Evolutionary conservation across 352 stramenopile species (phyloP), one percentile per base, ranked within the genome.

Genomic region (Phytophthora fragariaefolia): DNA sequence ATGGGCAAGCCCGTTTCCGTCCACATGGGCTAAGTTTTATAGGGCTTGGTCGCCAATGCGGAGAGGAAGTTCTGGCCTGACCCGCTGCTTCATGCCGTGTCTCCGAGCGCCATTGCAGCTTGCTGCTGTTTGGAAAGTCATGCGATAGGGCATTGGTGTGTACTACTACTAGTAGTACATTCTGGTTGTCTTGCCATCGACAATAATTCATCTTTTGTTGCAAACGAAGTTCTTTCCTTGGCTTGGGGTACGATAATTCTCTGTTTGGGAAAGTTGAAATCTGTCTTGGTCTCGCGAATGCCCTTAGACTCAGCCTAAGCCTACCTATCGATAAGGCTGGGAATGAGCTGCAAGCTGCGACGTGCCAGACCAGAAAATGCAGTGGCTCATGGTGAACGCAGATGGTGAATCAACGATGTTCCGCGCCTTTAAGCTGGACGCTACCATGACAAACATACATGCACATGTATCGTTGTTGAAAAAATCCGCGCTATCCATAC

Each of bases 11-110:
- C 64, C 22, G 89, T 93, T 60, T 76, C 76, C 49, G 70, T 96
- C 45, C 89, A 96, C 82, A 96, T 96, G 86, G 88, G 88, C 50
- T 96, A 91, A 89, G 62, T 13, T n/a, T 38, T 17, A 34, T 12
- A 45, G 32, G 10, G 22, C 6, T 4, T 36, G 28, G 30, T 28
- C 23, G 42, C 47, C 28, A 32, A 27, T 42, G 38, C 28, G 5
- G n/a, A 53, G 6, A 12, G 30, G 26, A 27, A 51, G 18, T 24
- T 23, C 30, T 6, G 12, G 13, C 0, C 10, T 20, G 20, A 22
- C 17, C n/a, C 42, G 63, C 57, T 71, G 20, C 52, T 58, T 13
- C 17, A 27, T 3, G 27, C 18, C 54, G 36, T n/a, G 50, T 50
- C 15, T 27, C 30, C 26, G 13, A n/a, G 18, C 9, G 18, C n/a